phyloP scores from a whole-genome alignment of 1,284 basidiomycete genomes.

The Heterobasidion parviporum region DNA sequence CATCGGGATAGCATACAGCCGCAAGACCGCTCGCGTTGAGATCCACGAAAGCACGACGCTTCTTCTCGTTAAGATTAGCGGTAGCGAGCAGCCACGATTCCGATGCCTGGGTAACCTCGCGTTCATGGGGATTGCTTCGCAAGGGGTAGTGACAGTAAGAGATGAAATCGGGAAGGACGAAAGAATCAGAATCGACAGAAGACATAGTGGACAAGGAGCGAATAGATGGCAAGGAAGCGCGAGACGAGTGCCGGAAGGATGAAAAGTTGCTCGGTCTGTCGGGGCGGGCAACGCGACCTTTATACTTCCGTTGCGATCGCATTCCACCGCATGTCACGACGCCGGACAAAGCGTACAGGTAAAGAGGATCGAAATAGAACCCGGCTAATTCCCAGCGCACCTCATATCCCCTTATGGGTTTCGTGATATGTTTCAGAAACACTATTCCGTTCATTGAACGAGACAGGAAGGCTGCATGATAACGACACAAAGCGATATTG shows the following conservation, averaged over 20 bases:
- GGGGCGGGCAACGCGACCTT: not conserved
- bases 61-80: conserved; percentile 40
- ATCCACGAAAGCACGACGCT: conserved; percentile 43
- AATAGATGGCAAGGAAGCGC: not conserved
- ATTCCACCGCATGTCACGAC: not conserved
- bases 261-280: not conserved
- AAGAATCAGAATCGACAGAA: conserved; percentile 9
- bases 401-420: too few species aligned
- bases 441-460: too few species aligned
- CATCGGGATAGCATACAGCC: conserved; percentile 52
- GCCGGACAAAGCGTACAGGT: too few species aligned
- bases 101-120: conserved; percentile 45
- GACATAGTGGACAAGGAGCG: not conserved
- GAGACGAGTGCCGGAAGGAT: not conserved
- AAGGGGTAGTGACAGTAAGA: conserved; percentile 51
- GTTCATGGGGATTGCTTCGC: conserved; percentile 41
- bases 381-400: too few species aligned
- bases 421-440: too few species aligned
- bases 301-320: not conserved
- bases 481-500: too few species aligned
- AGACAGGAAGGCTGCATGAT: too few species aligned
- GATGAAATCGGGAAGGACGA: conserved; percentile 54
- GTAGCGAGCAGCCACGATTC: conserved; percentile 46
- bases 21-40: conserved; percentile 61
- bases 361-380: too few species aligned